A percentile compares a stretch with the other conserved stretches of the same genome.
Evolutionary conservation across 768 basidiomycete species (phyloP).

Genomic region (Pluteus cervinus): DNA sequence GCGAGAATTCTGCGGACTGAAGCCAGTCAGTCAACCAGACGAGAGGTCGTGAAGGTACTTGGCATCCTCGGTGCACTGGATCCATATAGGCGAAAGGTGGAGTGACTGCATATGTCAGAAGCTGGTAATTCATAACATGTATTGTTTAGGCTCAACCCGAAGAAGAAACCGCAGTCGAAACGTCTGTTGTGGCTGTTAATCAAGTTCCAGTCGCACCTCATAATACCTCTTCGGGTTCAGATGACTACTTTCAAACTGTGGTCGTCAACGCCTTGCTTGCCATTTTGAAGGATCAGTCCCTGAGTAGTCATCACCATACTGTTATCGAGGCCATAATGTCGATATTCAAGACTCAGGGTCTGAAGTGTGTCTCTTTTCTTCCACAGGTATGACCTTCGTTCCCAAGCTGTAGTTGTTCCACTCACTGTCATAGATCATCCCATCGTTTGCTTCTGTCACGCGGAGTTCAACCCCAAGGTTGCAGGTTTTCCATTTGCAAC

Average conservation of each 20-base stretch:
- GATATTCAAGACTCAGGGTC: conserved; percentile 96
- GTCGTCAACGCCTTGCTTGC: conserved; percentile 84
- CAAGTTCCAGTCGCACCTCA: conserved; percentile 66
- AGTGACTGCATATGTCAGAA: neutral
- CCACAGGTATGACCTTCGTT: conserved; percentile 59
- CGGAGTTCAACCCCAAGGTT: conserved; percentile 73
- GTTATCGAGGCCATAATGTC: conserved; percentile 98
- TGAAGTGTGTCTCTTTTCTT: conserved; percentile 93
- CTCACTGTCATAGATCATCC: conserved; percentile 65
- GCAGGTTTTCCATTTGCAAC: conserved; percentile 93
- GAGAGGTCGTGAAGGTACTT: conserved; percentile 92
- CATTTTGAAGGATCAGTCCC: conserved; percentile 83
- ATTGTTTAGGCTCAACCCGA: conserved; percentile 46
- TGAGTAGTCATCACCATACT: conserved; percentile 82
- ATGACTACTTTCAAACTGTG: conserved; percentile 97
- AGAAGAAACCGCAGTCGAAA: conserved; percentile 59
- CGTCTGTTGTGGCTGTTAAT: conserved; percentile 52
- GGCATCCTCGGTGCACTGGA: conserved; percentile 96
- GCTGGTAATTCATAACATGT: conserved; percentile 8
- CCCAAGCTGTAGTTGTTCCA: neutral
- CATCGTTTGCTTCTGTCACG: conserved; percentile 88
- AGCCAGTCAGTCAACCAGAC: conserved; percentile 55
- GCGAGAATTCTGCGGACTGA: conserved; percentile 85
- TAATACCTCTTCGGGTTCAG: conserved; percentile 58
- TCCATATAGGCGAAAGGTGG: conserved; percentile 90